A percentile compares a stretch with the other conserved stretches of the same genome.
Evolutionary conservation across 129 eudicot genomes (phyloP).

Genomic region (Helianthus tuberosus): DNA sequence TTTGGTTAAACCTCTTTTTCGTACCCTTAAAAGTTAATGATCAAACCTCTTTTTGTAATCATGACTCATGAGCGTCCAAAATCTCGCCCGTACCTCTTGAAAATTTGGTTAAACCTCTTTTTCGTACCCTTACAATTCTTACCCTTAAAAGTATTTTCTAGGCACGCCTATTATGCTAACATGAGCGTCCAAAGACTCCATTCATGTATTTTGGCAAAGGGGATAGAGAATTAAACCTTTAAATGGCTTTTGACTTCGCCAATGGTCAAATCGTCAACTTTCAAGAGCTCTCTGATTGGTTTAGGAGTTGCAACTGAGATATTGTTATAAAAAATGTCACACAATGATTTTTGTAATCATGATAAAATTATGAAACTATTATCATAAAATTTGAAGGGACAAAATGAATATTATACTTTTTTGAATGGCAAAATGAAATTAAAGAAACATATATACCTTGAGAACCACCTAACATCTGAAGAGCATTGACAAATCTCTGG

Average conservation of each 20-base stretch:
- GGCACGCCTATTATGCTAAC: no score
- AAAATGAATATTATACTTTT: not conserved
- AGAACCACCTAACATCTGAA: slow-evolving; percentile 97
- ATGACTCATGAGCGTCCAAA: no score
- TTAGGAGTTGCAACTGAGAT: slow-evolving; percentile 95
- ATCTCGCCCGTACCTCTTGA: no score
- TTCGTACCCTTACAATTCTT: no score
- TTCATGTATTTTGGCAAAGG: not conserved
- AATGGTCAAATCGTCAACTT: slow-evolving; percentile 98
- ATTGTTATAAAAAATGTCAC: slow-evolving; percentile 28
- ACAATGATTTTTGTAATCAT: slow-evolving; percentile 26
- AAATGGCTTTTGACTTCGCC: slow-evolving; percentile 99
- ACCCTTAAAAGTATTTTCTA: no score
- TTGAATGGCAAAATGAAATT: no score
- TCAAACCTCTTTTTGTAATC: no score
- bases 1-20: no score
- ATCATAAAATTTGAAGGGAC: not conserved
- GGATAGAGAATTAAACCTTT: slow-evolving; percentile 61
- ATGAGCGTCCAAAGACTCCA: not conserved
- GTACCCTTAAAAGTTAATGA: no score
- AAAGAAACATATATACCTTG: slow-evolving; percentile 60
- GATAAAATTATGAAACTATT: slow-evolving; percentile 14
- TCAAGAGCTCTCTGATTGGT: slow-evolving; percentile 98
- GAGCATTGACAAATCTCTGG: slow-evolving; percentile 94
- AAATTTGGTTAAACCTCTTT: no score